Percentiles rank a stretch among this genome's conserved stretches.
These are phyloP conservation scores for Psilocybe cubensis DNA, from an alignment of 768 basidiomycete species.

Conservation along the genomic window DNA sequence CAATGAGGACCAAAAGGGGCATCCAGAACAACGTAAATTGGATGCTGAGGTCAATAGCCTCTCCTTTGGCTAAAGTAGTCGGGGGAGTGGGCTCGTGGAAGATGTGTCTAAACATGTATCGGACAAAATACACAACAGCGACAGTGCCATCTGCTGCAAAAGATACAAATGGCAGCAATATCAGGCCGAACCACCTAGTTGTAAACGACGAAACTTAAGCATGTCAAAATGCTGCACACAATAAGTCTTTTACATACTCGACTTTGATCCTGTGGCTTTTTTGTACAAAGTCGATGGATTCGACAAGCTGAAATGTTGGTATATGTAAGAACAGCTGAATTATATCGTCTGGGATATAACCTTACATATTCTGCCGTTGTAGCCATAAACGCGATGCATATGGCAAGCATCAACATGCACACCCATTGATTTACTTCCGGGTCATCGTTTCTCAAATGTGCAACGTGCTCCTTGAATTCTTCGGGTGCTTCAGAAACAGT, in stretches of 20 bases:
- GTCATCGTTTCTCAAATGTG: slow-evolving; percentile 36
- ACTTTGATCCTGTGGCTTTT: slow-evolving; percentile 43
- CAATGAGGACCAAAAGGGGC: slow-evolving; percentile 69
- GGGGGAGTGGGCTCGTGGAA: slow-evolving; percentile 47
- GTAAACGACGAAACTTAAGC: background rate
- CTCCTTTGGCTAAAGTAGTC: slow-evolving; percentile 62
- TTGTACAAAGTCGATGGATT: slow-evolving; percentile 61
- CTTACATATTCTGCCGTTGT: slow-evolving; percentile 72
- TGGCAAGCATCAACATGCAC: slow-evolving; percentile 52
- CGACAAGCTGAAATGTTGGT: slow-evolving; percentile 52
- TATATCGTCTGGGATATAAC: background rate
- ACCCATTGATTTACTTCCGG: slow-evolving; percentile 70
- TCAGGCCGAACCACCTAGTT: slow-evolving; percentile 70
- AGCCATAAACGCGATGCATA: slow-evolving; percentile 65
- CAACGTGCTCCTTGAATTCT: slow-evolving; percentile 44
- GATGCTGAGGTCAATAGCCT: slow-evolving; percentile 77
- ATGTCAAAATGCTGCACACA: background rate
- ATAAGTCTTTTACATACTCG: slow-evolving; percentile 47
- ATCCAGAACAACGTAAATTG: slow-evolving; percentile 83
- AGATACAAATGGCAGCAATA: slow-evolving; percentile 73
- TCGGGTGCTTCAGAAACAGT: slow-evolving; percentile 45
- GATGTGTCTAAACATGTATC: slow-evolving; percentile 42
- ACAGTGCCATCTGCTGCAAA: slow-evolving; percentile 74
- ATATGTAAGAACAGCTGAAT: background rate
- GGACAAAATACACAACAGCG: slow-evolving; percentile 59